These are phyloP conservation scores for Bocquillonia castaneifolia DNA, from an alignment of 441 rosid genomes.

Conservation along the genomic window DNA sequence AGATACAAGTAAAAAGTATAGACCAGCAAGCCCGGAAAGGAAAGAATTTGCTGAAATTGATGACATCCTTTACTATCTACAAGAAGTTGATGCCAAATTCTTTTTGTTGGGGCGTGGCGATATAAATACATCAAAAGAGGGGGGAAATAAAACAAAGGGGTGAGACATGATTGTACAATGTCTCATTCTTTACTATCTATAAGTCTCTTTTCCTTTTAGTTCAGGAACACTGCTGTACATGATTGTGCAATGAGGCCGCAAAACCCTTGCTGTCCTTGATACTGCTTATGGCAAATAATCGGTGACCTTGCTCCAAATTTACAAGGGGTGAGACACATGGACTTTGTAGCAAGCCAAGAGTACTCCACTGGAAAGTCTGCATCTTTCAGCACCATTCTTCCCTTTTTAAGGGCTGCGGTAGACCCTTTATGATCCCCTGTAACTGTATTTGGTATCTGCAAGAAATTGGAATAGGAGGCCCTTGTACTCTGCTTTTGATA, in stretches of 20 bases:
- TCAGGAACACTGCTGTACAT: constrained; percentile 50
- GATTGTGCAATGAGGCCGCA: constrained; percentile 47
- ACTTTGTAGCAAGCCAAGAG: constrained; percentile 31
- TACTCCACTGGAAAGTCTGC: constrained; percentile 25
- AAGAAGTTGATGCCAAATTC: constrained; percentile 10
- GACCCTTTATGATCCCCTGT: constrained; percentile 27
- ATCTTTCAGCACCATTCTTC: constrained; percentile 31
- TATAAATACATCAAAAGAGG: neutral
- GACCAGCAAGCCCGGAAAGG: neutral
- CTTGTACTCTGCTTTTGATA: constrained; percentile 40
- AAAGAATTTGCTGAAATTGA: neutral
- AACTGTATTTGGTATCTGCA: constrained; percentile 33
- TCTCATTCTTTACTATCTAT: too few relatives aligned
- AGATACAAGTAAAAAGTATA: neutral
- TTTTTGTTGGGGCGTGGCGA: constrained; percentile 6
- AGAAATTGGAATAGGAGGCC: constrained; percentile 23
- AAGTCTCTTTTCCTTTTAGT: constrained; percentile 23
- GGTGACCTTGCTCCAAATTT: constrained; percentile 46
- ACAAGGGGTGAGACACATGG: constrained; percentile 36
- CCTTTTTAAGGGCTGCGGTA: constrained; percentile 23
- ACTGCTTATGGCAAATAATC: constrained; percentile 49
- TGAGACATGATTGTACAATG: too few relatives aligned
- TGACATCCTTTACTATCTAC: constrained; percentile 14
- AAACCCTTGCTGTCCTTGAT: constrained; percentile 36
- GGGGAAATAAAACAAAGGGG: neutral